Evolutionary conservation across 768 basidiomycete species (phyloP).

Genomic region (Suillus lakei): DNA sequence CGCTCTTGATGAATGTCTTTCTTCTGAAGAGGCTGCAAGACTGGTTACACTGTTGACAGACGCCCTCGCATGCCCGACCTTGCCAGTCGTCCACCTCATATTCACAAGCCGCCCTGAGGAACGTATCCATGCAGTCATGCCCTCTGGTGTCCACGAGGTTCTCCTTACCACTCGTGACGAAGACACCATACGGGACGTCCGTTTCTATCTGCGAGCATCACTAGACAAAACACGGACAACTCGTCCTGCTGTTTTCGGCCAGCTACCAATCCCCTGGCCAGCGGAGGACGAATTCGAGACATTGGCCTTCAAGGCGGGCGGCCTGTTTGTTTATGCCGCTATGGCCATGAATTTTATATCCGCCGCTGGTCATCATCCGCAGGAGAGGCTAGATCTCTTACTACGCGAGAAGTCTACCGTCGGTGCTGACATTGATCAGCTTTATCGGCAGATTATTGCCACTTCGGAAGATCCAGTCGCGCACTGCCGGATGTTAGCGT

Average conservation of each 20-base stretch:
- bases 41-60: slow-evolving; percentile 13
- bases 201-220: slow-evolving; percentile 17
- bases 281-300: slow-evolving; percentile 18
- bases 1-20: slow-evolving; percentile 12
- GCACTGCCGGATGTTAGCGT: not conserved
- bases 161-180: slow-evolving; percentile 12
- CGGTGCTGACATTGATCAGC: not conserved
- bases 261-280: slow-evolving; percentile 17
- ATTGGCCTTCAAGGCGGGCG: slow-evolving; percentile 16
- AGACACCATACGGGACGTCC: slow-evolving; percentile 15
- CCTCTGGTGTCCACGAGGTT: slow-evolving; percentile 6
- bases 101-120: not conserved
- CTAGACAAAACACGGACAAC: slow-evolving; percentile 13
- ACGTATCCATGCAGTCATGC: not conserved
- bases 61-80: slow-evolving; percentile 10
- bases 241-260: slow-evolving; percentile 8
- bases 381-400: not conserved
- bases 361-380: not conserved
- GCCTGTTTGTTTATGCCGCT: slow-evolving; percentile 19
- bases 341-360: not conserved
- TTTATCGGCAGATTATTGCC: not conserved
- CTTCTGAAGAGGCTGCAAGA: slow-evolving; percentile 16
- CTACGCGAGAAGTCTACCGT: not conserved
- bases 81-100: not conserved
- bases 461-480: not conserved